Conservation (phyloP, 495 filamentous ascomycete species). For the Aspergillus panamensis region DNA sequence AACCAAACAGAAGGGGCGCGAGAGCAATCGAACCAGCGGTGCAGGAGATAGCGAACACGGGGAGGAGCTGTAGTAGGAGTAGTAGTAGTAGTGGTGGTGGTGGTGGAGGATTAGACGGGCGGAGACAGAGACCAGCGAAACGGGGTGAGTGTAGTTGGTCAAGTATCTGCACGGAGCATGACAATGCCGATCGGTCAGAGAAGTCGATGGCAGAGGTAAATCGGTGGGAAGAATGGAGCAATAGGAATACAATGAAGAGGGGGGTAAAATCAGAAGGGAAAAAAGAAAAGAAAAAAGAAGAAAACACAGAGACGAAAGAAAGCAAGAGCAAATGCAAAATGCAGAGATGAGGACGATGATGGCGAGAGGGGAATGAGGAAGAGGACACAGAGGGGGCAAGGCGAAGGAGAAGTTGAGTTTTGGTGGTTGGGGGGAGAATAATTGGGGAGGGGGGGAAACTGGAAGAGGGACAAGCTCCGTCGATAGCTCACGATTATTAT, state of each 20-base stretch:
- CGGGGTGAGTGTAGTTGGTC: slow-evolving; percentile 5
- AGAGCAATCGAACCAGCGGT: slow-evolving; percentile 17
- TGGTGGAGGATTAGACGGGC: slow-evolving; percentile 1
- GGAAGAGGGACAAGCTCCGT: background rate
- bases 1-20: slow-evolving; percentile 5
- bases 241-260: slow-evolving; percentile 1
- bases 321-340: background rate
- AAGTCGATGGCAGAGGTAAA: background rate
- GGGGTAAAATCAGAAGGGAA: slow-evolving; percentile 2
- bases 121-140: slow-evolving; percentile 16
- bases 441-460: background rate
- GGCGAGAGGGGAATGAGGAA: slow-evolving; percentile 20
- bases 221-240: background rate
- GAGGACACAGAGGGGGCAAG: slow-evolving; percentile 18
- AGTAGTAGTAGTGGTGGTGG: background rate
- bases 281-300: slow-evolving; percentile 7
- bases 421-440: slow-evolving; percentile 2
- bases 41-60: slow-evolving; percentile 11
- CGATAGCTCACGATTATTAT: background rate
- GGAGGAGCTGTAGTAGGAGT: too few species aligned
- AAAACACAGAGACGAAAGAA: slow-evolving; percentile 3
- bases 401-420: slow-evolving; percentile 12
- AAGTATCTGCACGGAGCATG: slow-evolving; percentile 19
- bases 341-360: background rate
- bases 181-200: slow-evolving; percentile 12